A percentile compares a stretch with the other conserved stretches of the same genome.
These are phyloP conservation scores for Carex cristatella DNA, from an alignment of 176 grass and related monocot genomes.

Conservation along the genomic window DNA sequence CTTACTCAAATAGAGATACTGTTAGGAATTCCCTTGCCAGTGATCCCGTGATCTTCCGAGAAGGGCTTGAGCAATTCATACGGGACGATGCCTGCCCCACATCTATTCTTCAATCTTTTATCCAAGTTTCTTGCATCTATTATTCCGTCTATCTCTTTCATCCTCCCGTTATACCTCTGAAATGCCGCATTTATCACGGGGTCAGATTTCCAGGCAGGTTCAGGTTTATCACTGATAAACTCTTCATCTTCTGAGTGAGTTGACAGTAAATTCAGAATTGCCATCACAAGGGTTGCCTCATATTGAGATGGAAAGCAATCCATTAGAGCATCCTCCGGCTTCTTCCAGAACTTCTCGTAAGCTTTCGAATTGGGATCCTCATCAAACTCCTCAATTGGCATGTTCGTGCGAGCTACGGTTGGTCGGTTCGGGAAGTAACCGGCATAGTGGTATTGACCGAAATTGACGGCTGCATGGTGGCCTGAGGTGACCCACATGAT, in stretches of 20 bases:
- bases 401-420: slow-evolving; percentile 40
- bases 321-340: slow-evolving; percentile 29
- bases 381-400: slow-evolving; percentile 28
- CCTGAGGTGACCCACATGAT: slow-evolving; percentile 66
- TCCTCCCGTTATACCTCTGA: slow-evolving; percentile 29
- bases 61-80: slow-evolving; percentile 52
- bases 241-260: slow-evolving; percentile 51
- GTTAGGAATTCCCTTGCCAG: slow-evolving; percentile 47
- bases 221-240: slow-evolving; percentile 35
- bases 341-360: slow-evolving; percentile 4
- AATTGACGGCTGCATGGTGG: slow-evolving; percentile 67
- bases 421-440: slow-evolving; percentile 74
- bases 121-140: slow-evolving; percentile 35
- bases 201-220: slow-evolving; percentile 32
- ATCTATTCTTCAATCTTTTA: slow-evolving; percentile 24
- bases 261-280: slow-evolving; percentile 37
- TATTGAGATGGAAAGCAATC: slow-evolving; percentile 36
- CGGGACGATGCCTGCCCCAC: slow-evolving; percentile 41
- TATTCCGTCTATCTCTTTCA: slow-evolving; percentile 32
- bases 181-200: slow-evolving; percentile 12
- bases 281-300: slow-evolving; percentile 26
- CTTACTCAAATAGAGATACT: slow-evolving; percentile 60
- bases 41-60: slow-evolving; percentile 25
- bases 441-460: slow-evolving; percentile 53
- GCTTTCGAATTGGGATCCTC: slow-evolving; percentile 2